Conservation (phyloP, 805 yeast genomes). For the Cyberlindnera maritima region DNA sequence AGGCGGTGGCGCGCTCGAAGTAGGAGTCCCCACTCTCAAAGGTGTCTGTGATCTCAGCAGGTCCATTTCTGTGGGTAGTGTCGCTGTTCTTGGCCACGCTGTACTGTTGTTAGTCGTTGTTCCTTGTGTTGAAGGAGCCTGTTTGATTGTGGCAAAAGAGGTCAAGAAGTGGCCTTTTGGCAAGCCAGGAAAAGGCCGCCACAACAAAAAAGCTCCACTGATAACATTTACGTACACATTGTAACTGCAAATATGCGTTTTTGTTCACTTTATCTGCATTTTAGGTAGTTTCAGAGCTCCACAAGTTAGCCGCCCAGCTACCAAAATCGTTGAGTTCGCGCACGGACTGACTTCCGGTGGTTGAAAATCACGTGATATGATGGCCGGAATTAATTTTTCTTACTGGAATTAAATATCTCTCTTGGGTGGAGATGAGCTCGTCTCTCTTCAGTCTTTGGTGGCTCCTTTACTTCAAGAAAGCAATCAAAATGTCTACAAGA, state of each 20-base stretch:
- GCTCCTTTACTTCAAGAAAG: background rate
- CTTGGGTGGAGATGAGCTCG: background rate
- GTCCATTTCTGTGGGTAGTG: background rate
- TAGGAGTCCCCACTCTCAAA: conserved; percentile 3
- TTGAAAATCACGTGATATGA: too few relatives aligned
- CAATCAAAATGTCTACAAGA: conserved; percentile 21
- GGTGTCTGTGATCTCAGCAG: conserved; percentile 11
- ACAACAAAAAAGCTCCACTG: background rate
- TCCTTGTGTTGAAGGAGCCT: too few relatives aligned
- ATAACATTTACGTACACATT: background rate
- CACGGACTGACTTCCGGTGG: background rate
- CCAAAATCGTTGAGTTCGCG: background rate
- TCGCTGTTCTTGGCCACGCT: conserved; percentile 4
- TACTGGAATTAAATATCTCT: background rate
- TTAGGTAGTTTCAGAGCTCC: background rate
- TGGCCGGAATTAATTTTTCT: background rate
- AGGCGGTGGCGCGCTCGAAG: conserved; percentile 5
- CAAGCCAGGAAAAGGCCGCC: too few relatives aligned
- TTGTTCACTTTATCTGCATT: background rate
- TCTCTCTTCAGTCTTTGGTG: too few relatives aligned
- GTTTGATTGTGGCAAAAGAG: too few relatives aligned
- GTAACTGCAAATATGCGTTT: background rate
- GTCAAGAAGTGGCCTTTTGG: too few relatives aligned
- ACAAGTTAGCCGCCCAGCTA: background rate
- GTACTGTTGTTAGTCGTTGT: background rate